Evolutionary conservation across 768 basidiomycete genomes (phyloP).

Genomic region (Chiua virens): DNA sequence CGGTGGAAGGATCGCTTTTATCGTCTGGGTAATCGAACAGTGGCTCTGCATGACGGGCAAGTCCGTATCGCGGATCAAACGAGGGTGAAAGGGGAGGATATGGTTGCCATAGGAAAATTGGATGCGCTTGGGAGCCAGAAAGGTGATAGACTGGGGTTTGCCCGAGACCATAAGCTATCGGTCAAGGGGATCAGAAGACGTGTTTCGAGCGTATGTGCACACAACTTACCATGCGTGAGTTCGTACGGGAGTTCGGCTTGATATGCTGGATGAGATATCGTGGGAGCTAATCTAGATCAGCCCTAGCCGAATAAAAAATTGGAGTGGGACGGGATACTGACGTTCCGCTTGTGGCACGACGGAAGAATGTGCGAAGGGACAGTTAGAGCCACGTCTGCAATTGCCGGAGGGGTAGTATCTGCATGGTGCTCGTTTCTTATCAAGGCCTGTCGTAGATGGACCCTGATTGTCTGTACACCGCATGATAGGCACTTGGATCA

Average conservation of each 20-base stretch:
- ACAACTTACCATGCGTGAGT: conserved; percentile 19
- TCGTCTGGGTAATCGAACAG: conserved; percentile 23
- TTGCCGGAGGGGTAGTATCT: conserved; percentile 26
- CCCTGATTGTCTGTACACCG: conserved; percentile 12
- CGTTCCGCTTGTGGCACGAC: conserved; percentile 12
- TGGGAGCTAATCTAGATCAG: conserved; percentile 15
- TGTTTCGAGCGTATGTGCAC: neutral
- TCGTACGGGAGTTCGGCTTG: conserved; percentile 17
- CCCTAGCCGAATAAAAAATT: neutral
- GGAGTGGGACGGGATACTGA: conserved; percentile 7
- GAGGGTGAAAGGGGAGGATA: conserved; percentile 26
- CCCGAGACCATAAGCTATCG: conserved; percentile 16
- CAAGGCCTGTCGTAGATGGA: neutral
- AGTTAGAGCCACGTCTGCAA: conserved; percentile 28
- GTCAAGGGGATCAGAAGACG: conserved; percentile 2
- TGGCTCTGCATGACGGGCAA: conserved; percentile 5
- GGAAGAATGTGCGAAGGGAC: conserved; percentile 24
- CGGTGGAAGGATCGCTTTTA: conserved; percentile 27
- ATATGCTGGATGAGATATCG: conserved; percentile 11
- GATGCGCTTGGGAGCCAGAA: conserved; percentile 11
- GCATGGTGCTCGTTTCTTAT: conserved; percentile 17
- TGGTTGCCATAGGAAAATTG: conserved; percentile 28
- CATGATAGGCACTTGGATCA: conserved; percentile 6
- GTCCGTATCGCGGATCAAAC: conserved; percentile 16
- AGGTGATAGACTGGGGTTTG: conserved; percentile 22